Evolutionary conservation across 2,329 filamentous ascomycete species (phyloP), one percentile per base, ranked within the genome.

Genomic region (Alternaria incomplexa): DNA sequence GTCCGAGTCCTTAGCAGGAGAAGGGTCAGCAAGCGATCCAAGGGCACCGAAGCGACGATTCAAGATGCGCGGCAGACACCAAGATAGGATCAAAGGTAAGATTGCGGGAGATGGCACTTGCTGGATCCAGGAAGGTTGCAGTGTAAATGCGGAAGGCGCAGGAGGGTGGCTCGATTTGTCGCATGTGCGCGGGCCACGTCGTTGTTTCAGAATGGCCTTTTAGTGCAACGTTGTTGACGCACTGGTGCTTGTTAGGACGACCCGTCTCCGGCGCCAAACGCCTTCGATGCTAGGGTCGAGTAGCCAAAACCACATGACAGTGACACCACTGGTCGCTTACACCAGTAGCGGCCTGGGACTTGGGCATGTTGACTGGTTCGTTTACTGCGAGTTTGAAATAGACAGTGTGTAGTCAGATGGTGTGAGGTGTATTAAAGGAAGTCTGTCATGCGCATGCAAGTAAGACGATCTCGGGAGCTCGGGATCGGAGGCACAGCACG

Each of bases 191-290:
- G 50, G 56, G 44, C 56, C 46, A 46, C 43, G 36, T 55, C 45
- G 54, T 46, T 58, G 62, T 64, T 64, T 64, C 62, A 64, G 62
- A 57, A 45, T 55, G 25, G 47, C 36, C 45, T 15, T 51, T 45
- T 62, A 51, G 62, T 55, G 56, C 47, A 55, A 51, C 61, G 56
- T 56, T 40, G 51, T 55, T 26, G 55, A 62, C 32, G 59, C 60
- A 51, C 46, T 40, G 60, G 30, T 45, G 58, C 61, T 67, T 56
- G 53, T 58, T 47, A 46, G 51, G 58, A 60, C 32, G 25, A 58
- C 45, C 15, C 32, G 15, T 40, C 51, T 55, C 61, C 51, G 56
- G 56, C 61, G 56, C 61, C 59, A 63, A 40, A 58, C 51, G 45
- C 61, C 55, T 36, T 52, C 3, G 28, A n/a, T 52, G 30, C 30